Evolutionary conservation across 2,329 filamentous ascomycete species (phyloP).

Genomic region (Corinectria fuckeliana): DNA sequence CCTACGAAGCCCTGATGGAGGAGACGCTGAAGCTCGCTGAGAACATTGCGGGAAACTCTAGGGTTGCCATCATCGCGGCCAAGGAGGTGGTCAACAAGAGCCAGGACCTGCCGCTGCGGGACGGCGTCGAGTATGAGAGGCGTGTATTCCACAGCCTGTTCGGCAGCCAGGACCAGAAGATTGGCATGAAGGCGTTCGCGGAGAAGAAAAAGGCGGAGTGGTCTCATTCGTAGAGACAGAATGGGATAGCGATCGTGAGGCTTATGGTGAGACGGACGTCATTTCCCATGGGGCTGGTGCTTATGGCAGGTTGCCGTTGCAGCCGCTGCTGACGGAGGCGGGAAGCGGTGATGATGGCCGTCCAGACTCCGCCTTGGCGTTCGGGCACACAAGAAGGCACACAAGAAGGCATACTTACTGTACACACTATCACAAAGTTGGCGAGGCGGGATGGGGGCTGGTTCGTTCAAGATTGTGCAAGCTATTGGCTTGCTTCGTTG

Average conservation of each 20-base stretch:
- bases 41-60: constrained; percentile 86
- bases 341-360: not conserved
- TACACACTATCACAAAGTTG: constrained; percentile 4
- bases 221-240: constrained; percentile 70
- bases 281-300: constrained; percentile 2
- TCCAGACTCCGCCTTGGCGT: not conserved
- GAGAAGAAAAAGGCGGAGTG: constrained; percentile 94
- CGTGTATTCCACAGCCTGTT: constrained; percentile 92
- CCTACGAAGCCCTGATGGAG: constrained; percentile 81
- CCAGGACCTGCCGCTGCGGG: constrained; percentile 84
- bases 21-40: constrained; percentile 83
- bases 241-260: constrained; percentile 5
- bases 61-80: constrained; percentile 83
- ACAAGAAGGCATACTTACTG: not conserved
- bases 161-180: constrained; percentile 95
- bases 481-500: constrained; percentile 4
- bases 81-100: constrained; percentile 99
- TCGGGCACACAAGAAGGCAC: not conserved
- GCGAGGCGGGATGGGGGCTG: not conserved
- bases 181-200: constrained; percentile 94
- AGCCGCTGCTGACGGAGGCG: constrained; percentile 1
- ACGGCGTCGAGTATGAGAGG: constrained; percentile 94
- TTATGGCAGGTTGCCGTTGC: constrained; percentile 7
- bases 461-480: not conserved
- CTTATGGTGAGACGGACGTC: constrained; percentile 1